Percentiles rank a stretch among this genome's conserved stretches.
Evolutionary conservation across 78 protist genomes (phyloP).

Genomic region (slime mould (Dictyostelium discoideum)): DNA sequence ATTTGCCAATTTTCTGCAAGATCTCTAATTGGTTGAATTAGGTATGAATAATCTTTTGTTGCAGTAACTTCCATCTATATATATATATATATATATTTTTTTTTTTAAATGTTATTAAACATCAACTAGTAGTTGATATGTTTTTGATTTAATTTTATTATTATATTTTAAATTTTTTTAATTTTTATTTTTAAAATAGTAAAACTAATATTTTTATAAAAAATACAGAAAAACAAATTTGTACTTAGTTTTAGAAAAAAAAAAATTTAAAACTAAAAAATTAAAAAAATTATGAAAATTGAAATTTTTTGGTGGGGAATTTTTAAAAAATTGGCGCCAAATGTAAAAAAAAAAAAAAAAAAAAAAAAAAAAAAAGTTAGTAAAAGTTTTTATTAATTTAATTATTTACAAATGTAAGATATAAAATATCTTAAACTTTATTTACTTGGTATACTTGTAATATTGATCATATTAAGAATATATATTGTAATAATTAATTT

Average conservation of each 20-base stretch:
- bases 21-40: slow-evolving; percentile 80
- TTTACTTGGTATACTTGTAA: background rate
- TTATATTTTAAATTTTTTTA: background rate
- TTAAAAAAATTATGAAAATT: background rate
- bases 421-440: background rate
- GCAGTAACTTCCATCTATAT: background rate
- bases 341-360: background rate
- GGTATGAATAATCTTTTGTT: slow-evolving; percentile 11
- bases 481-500: background rate
- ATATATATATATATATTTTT: background rate
- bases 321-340: background rate
- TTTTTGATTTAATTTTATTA: background rate
- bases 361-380: background rate
- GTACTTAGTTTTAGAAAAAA: background rate
- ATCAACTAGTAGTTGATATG: background rate
- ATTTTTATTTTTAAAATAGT: background rate
- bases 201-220: background rate
- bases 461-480: background rate
- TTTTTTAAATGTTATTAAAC: background rate
- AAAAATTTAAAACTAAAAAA: background rate
- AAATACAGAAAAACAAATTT: background rate
- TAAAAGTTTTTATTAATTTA: background rate
- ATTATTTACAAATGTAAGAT: background rate
- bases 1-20: slow-evolving; percentile 93
- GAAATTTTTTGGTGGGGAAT: background rate